Conservation (phyloP, 441 rosid species). For the Macaranga tanarius region DNA sequence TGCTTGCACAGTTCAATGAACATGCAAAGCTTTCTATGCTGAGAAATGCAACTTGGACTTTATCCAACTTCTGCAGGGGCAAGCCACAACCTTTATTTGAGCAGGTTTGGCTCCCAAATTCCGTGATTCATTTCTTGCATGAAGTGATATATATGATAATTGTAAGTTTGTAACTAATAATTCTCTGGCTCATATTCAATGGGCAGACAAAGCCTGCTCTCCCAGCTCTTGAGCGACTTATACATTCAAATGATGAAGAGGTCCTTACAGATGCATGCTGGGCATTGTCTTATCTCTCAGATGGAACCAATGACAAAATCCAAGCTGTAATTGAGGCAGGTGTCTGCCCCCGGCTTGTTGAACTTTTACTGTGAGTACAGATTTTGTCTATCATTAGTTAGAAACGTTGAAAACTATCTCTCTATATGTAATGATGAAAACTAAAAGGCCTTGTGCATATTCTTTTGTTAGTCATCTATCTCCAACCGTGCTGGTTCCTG, state of each 20-base stretch:
- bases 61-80: constrained; percentile 83
- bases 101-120: constrained; percentile 42
- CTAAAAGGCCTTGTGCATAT: constrained; percentile 10
- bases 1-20: constrained; percentile 66
- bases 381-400: neutral
- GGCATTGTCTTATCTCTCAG: constrained; percentile 85
- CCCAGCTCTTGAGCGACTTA: constrained; percentile 57
- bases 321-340: constrained; percentile 66
- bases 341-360: constrained; percentile 64
- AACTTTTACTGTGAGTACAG: constrained; percentile 57
- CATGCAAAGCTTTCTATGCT: constrained; percentile 82
- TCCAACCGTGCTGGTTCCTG: constrained; percentile 75
- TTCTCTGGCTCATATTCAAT: constrained; percentile 32
- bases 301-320: constrained; percentile 83
- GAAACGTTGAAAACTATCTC: neutral
- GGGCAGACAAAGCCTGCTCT: constrained; percentile 51
- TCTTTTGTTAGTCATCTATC: constrained; percentile 57
- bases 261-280: constrained; percentile 84
- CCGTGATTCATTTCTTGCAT: neutral
- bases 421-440: neutral
- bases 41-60: constrained; percentile 92
- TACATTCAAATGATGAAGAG: constrained; percentile 74
- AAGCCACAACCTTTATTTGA: constrained; percentile 84
- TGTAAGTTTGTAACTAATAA: constrained; percentile 15
- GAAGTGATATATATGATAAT: neutral